These are phyloP conservation scores for Sequoiadendron giganteum DNA, from an alignment of 75 land plant genomes.

Conservation along the genomic window DNA sequence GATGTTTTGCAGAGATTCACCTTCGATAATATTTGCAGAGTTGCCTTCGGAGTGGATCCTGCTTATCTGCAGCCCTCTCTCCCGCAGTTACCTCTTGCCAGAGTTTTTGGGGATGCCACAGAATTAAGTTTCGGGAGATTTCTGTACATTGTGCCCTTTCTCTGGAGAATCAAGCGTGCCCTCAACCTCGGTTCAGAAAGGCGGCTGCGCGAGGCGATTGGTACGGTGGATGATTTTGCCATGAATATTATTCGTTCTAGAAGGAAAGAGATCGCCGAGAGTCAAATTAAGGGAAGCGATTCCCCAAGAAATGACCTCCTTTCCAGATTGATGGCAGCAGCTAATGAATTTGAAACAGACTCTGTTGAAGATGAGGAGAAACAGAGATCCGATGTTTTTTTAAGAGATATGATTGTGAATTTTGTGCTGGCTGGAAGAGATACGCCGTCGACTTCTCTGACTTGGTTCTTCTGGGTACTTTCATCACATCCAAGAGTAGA, in stretches of 20 bases:
- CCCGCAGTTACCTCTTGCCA: slow-evolving; percentile 6
- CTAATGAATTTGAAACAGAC: slow-evolving; percentile 7
- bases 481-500: too few relatives aligned
- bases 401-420: too few relatives aligned
- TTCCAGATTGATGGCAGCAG: slow-evolving; percentile 24
- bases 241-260: slow-evolving; percentile 6
- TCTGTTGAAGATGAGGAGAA: too few relatives aligned
- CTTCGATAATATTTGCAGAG: slow-evolving; percentile 33
- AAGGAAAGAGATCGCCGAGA: slow-evolving; percentile 14
- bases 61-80: slow-evolving; percentile 20
- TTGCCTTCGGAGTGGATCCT: slow-evolving; percentile 25
- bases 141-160: too few relatives aligned
- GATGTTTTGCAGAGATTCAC: too few relatives aligned
- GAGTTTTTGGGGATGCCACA: slow-evolving; percentile 18
- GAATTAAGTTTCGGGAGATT: background rate
- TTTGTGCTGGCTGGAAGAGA: too few relatives aligned
- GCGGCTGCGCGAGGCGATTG: slow-evolving; percentile 5
- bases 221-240: slow-evolving; percentile 26
- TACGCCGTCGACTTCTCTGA: too few relatives aligned
- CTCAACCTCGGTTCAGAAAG: background rate
- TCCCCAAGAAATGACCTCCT: slow-evolving; percentile 18
- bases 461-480: too few relatives aligned
- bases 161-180: too few relatives aligned
- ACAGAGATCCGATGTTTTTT: too few relatives aligned
- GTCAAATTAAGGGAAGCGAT: too few relatives aligned